These are phyloP conservation scores for Zhuliangozyma blackwelliae DNA, from an alignment of 1,139 yeast genomes.

Conservation along the genomic window DNA sequence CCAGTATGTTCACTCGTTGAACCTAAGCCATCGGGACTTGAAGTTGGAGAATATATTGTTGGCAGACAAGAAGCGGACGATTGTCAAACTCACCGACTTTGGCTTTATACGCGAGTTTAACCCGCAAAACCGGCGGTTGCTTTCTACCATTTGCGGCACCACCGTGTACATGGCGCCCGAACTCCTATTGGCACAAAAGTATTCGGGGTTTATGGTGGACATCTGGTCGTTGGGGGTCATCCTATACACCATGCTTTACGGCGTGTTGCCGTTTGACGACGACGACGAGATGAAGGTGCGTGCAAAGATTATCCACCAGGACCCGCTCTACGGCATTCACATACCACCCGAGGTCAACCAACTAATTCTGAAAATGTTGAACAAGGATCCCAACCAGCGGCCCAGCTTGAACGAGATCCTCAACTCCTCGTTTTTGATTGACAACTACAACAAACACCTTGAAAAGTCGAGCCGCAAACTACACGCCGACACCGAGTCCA, in stretches of 20 bases:
- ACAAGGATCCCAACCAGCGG: constrained; percentile 63
- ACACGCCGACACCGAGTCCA: constrained; percentile 31
- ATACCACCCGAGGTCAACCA: constrained; percentile 46
- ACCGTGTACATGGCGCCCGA: constrained; percentile 98
- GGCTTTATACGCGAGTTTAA: constrained; percentile 84
- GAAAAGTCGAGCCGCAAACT: constrained; percentile 13
- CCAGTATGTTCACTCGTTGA: constrained; percentile 74
- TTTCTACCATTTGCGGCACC: constrained; percentile 91
- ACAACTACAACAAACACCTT: constrained; percentile 24
- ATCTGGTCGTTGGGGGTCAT: constrained; percentile 93
- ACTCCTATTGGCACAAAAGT: constrained; percentile 59
- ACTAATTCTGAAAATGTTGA: constrained; percentile 51
- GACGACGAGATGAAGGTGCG: constrained; percentile 68
- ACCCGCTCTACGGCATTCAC: constrained; percentile 51
- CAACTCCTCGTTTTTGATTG: constrained; percentile 56
- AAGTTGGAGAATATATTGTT: constrained; percentile 81
- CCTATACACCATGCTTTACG: constrained; percentile 82
- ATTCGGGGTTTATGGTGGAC: constrained; percentile 80
- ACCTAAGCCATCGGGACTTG: constrained; percentile 86
- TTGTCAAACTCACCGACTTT: constrained; percentile 79
- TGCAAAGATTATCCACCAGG: constrained; percentile 56
- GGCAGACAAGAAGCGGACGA: constrained; percentile 55
- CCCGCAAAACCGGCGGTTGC: constrained; percentile 46
- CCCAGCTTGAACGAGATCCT: constrained; percentile 60
- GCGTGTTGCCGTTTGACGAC: constrained; percentile 88